These are phyloP conservation scores for Steccherinum ochraceum DNA, from an alignment of 768 basidiomycete genomes.

Conservation along the genomic window DNA sequence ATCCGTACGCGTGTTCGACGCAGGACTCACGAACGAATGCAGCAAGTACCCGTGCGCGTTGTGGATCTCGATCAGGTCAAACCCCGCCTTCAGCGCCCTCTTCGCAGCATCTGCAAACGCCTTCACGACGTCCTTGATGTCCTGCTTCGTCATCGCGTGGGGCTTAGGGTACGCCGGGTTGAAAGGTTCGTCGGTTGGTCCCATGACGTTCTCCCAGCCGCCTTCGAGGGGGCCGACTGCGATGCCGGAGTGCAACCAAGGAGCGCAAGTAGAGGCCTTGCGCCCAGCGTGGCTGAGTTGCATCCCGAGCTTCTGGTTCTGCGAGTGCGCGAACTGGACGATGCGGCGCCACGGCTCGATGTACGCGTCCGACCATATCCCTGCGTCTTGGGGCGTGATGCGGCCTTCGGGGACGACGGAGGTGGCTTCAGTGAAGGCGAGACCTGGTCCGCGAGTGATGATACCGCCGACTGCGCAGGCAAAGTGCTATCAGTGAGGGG, in stretches of 20 bases:
- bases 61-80: slow-evolving; percentile 27
- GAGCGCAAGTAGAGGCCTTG: slow-evolving; percentile 62
- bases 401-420: slow-evolving; percentile 55
- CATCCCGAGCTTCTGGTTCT: slow-evolving; percentile 63
- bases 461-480: slow-evolving; percentile 41
- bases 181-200: slow-evolving; percentile 10
- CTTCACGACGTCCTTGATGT: slow-evolving; percentile 20
- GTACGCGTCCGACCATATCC: slow-evolving; percentile 61
- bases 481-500: background rate
- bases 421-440: slow-evolving; percentile 61
- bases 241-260: slow-evolving; percentile 44
- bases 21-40: slow-evolving; percentile 33
- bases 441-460: slow-evolving; percentile 45
- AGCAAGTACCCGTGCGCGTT: slow-evolving; percentile 24
- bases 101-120: slow-evolving; percentile 29
- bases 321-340: slow-evolving; percentile 67
- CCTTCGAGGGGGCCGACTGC: slow-evolving; percentile 30
- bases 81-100: slow-evolving; percentile 30
- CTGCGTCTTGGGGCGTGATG: slow-evolving; percentile 57
- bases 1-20: slow-evolving; percentile 35
- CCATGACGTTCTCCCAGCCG: slow-evolving; percentile 27
- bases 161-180: slow-evolving; percentile 5
- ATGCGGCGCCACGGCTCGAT: slow-evolving; percentile 39
- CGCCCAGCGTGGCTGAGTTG: slow-evolving; percentile 75
- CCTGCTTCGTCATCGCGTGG: slow-evolving; percentile 19